Evolutionary conservation across 2,329 filamentous ascomycete species (phyloP).

Genomic region (Parastagonospora nodorum): DNA sequence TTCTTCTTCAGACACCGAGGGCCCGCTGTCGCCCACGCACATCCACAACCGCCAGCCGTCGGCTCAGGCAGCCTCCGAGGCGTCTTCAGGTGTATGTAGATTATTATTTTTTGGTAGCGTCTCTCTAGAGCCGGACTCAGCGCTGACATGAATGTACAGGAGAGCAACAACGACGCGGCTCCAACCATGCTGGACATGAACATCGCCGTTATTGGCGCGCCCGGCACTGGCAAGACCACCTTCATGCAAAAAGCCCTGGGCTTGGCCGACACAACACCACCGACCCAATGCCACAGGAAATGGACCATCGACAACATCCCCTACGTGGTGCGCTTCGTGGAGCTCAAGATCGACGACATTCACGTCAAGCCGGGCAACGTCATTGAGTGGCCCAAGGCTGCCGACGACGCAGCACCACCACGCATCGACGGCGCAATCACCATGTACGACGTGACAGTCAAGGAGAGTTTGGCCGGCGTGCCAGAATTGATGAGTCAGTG

Average conservation of each 20-base stretch:
- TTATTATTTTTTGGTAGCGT: constrained; percentile 5
- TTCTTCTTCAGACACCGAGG: constrained; percentile 45
- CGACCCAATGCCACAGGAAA: constrained; percentile 55
- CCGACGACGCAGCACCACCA: constrained; percentile 71
- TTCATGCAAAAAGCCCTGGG: constrained; percentile 64
- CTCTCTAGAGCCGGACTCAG: too few relatives aligned
- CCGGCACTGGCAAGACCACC: constrained; percentile 62
- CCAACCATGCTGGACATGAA: constrained; percentile 59
- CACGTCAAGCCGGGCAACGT: constrained; percentile 55
- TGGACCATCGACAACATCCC: constrained; percentile 61
- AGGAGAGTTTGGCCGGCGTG: constrained; percentile 74
- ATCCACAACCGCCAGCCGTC: constrained; percentile 29
- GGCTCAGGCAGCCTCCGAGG: constrained; percentile 22
- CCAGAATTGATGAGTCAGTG: constrained; percentile 78
- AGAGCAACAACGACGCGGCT: constrained; percentile 32
- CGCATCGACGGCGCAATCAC: constrained; percentile 82
- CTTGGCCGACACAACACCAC: constrained; percentile 52
- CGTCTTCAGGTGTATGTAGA: constrained; percentile 33
- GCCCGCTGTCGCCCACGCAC: constrained; percentile 44
- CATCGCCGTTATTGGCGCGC: constrained; percentile 61
- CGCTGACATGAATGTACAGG: constrained; percentile 31
- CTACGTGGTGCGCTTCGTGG: constrained; percentile 63
- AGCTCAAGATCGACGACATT: constrained; percentile 60
- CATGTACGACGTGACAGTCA: constrained; percentile 84
- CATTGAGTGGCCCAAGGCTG: constrained; percentile 62